Evolutionary conservation across 345 rosid genomes (phyloP).

Genomic region (Acer campestre): DNA sequence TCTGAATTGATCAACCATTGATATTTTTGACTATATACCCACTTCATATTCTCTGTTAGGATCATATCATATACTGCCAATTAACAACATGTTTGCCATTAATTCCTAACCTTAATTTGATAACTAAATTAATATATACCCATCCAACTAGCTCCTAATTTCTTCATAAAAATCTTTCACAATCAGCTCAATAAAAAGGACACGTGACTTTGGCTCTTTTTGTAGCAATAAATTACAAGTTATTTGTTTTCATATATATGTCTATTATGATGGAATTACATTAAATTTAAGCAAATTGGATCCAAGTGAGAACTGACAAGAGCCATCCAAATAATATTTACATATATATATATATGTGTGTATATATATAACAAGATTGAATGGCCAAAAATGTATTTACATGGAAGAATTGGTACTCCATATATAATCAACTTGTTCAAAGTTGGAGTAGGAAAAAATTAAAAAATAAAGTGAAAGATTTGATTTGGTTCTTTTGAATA

Average conservation of each 20-base stretch:
- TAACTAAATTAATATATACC: background rate
- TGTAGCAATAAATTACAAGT: background rate
- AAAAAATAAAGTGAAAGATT: background rate
- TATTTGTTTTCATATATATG: too few species aligned
- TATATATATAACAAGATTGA: background rate
- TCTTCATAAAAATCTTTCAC: background rate
- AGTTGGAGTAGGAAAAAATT: background rate
- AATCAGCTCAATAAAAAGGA: background rate
- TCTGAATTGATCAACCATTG: too few species aligned
- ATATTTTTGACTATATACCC: background rate
- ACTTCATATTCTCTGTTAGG: background rate
- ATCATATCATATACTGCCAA: background rate
- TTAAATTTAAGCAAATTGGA: conserved; percentile 7
- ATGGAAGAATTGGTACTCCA: background rate
- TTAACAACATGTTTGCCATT: background rate
- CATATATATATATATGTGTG: too few species aligned
- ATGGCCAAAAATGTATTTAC: background rate
- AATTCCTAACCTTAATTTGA: background rate
- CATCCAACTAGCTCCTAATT: background rate
- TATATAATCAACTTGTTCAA: conserved; percentile 3
- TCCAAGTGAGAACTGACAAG: conserved; percentile 18
- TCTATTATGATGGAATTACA: background rate
- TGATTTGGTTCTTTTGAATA: background rate
- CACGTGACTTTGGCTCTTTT: background rate
- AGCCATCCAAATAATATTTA: conserved; percentile 9